Conservation (phyloP, 129 eudicot species). For the Flaveria trinervia region DNA sequence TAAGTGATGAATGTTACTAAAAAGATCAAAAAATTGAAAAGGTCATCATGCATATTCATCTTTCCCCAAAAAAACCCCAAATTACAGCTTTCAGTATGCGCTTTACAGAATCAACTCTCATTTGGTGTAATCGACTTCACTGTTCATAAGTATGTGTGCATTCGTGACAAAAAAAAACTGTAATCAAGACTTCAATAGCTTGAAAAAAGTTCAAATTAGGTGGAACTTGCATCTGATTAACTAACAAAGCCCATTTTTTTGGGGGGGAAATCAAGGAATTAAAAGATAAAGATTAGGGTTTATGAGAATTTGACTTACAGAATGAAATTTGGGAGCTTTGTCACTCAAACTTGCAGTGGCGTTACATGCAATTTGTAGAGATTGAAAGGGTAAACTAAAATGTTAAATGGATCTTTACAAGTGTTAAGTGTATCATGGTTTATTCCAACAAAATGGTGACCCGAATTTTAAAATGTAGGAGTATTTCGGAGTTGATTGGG, state of each 20-base stretch:
- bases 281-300: slow-evolving; percentile 16
- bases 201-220: background rate
- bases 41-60: background rate
- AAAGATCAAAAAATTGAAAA: too few species aligned
- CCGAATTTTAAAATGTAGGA: background rate
- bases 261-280: background rate
- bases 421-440: background rate
- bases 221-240: background rate
- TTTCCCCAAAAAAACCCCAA: slow-evolving; percentile 8
- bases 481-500: background rate
- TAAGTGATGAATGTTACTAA: background rate
- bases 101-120: too few species aligned
- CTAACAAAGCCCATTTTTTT: background rate
- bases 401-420: background rate
- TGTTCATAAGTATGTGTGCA: background rate
- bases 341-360: slow-evolving; percentile 9
- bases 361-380: slow-evolving; percentile 25
- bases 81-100: too few species aligned
- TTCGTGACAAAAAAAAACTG: background rate
- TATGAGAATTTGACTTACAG: slow-evolving; percentile 21
- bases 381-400: too few species aligned
- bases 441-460: slow-evolving; percentile 5
- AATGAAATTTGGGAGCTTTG: background rate
- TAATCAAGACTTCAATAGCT: background rate
- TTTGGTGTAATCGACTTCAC: too few species aligned